These are phyloP conservation scores for Calocybe gangraenosa DNA, from an alignment of 768 basidiomycete genomes.

Conservation along the genomic window DNA sequence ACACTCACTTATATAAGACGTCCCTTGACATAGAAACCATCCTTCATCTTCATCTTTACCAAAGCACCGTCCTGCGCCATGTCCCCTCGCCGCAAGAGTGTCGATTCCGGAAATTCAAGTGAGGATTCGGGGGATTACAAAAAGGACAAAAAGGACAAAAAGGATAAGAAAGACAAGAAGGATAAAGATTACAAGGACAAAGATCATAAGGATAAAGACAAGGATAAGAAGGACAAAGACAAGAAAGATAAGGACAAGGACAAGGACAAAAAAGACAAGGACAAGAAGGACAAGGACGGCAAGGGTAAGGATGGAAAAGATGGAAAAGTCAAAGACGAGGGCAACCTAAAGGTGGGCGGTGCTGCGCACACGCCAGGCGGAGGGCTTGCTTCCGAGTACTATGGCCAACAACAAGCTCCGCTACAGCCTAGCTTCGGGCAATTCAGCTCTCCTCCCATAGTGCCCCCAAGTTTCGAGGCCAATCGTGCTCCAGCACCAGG, in stretches of 20 bases:
- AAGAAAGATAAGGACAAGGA: conserved; percentile 21
- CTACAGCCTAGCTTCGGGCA: conserved; percentile 8
- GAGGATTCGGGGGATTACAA: conserved; percentile 16
- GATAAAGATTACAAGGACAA: conserved; percentile 19
- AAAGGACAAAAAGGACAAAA: conserved; percentile 2
- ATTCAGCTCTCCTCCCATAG: conserved; percentile 20
- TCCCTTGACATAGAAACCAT: too few species aligned
- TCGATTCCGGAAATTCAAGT: conserved; percentile 25
- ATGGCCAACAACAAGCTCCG: conserved; percentile 9
- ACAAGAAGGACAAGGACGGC: conserved; percentile 17
- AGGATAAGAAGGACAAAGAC: conserved; percentile 22
- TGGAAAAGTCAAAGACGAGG: conserved; percentile 22
- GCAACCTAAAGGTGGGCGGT: conserved; percentile 11
- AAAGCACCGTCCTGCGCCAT: too few species aligned
- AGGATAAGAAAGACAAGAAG: conserved; percentile 18
- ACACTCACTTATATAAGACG: too few species aligned
- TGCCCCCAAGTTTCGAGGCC: conserved; percentile 16
- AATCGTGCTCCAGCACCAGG: conserved; percentile 11
- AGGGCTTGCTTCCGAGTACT: too few species aligned
- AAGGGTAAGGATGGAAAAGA: conserved; percentile 24
- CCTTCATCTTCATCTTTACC: too few species aligned
- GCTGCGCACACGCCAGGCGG: conserved; percentile 12
- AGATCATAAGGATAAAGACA: conserved; percentile 3
- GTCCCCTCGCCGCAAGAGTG: conserved; percentile 27
- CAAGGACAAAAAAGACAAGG: conserved; percentile 15